Evolutionary conservation across 1,284 basidiomycete species (phyloP).

Genomic region (Trichosporon asahii): DNA sequence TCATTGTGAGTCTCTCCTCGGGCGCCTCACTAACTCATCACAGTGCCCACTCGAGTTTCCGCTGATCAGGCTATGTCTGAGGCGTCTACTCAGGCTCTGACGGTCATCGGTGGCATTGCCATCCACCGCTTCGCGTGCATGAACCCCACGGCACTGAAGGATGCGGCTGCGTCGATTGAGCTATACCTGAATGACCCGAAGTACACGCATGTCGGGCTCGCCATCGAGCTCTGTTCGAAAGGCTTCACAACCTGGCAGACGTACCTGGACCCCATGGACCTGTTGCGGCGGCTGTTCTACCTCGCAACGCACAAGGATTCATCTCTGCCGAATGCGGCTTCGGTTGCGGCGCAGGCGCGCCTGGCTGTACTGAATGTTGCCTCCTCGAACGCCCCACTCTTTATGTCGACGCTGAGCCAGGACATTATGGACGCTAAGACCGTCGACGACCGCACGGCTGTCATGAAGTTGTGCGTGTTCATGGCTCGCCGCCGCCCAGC

Average conservation of each 20-base stretch:
- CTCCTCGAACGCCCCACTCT: constrained; percentile 75
- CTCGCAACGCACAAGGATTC: constrained; percentile 76
- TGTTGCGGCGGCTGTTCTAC: constrained; percentile 78
- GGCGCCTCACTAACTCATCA: background rate
- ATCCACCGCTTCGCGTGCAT: constrained; percentile 75
- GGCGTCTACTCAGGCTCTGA: constrained; percentile 61
- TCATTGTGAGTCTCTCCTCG: constrained; percentile 26
- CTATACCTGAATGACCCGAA: constrained; percentile 70
- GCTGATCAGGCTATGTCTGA: constrained; percentile 58
- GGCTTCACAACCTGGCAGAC: constrained; percentile 94
- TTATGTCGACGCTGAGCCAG: constrained; percentile 90
- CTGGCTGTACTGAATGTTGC: constrained; percentile 81
- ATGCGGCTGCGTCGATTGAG: constrained; percentile 76
- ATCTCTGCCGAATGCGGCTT: constrained; percentile 27
- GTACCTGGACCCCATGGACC: constrained; percentile 84
- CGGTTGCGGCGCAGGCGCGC: constrained; percentile 59
- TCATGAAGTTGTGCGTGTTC: constrained; percentile 91
- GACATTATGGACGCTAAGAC: constrained; percentile 81
- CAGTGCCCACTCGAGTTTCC: constrained; percentile 69
- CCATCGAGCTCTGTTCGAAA: constrained; percentile 81
- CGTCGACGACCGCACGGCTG: constrained; percentile 75
- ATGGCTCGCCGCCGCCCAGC: constrained; percentile 89
- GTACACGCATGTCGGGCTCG: constrained; percentile 64
- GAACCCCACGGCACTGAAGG: constrained; percentile 59
- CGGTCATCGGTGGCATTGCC: constrained; percentile 78